Conservation (phyloP, 2,329 filamentous ascomycete genomes). For the Didymella exigua region DNA sequence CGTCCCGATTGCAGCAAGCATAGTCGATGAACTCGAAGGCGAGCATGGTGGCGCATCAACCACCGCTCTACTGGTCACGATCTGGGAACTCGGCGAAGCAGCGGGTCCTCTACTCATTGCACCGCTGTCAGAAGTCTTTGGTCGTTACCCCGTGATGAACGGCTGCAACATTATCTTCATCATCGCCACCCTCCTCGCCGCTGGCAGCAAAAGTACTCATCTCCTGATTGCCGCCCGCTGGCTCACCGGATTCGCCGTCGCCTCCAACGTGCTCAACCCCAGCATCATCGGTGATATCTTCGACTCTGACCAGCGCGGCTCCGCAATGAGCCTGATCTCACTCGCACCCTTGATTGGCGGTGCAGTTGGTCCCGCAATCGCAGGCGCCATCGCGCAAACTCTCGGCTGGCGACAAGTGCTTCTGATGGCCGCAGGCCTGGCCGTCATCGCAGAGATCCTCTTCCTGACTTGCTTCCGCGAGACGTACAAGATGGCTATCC, state of each 20-base stretch:
- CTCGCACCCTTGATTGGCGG: constrained; percentile 64
- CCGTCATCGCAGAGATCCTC: constrained; percentile 56
- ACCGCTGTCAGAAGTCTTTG: constrained; percentile 43
- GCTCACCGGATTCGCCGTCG: constrained; percentile 53
- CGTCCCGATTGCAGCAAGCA: constrained; percentile 40
- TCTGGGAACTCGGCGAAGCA: constrained; percentile 47
- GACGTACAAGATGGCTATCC: constrained; percentile 65
- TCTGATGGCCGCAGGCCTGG: constrained; percentile 57
- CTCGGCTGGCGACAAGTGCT: constrained; percentile 62
- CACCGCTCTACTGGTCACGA: constrained; percentile 43
- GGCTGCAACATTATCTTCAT: constrained; percentile 54
- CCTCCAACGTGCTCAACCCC: constrained; percentile 64
- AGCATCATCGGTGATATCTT: constrained; percentile 70
- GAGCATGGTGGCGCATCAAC: constrained; percentile 30
- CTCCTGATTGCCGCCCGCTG: constrained; percentile 52
- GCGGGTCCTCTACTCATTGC: constrained; percentile 44
- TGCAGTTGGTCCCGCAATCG: constrained; percentile 62
- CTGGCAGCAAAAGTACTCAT: constrained; percentile 44
- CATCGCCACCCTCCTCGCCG: constrained; percentile 48
- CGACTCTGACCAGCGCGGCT: constrained; percentile 61
- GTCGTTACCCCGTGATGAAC: constrained; percentile 43
- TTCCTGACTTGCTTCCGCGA: constrained; percentile 62
- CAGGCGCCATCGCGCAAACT: constrained; percentile 60
- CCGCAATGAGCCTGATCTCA: constrained; percentile 63
- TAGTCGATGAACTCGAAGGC: constrained; percentile 41